These are phyloP conservation scores for Microsporum ferrugineum DNA, from an alignment of 2,329 filamentous ascomycete genomes.

Conservation along the genomic window DNA sequence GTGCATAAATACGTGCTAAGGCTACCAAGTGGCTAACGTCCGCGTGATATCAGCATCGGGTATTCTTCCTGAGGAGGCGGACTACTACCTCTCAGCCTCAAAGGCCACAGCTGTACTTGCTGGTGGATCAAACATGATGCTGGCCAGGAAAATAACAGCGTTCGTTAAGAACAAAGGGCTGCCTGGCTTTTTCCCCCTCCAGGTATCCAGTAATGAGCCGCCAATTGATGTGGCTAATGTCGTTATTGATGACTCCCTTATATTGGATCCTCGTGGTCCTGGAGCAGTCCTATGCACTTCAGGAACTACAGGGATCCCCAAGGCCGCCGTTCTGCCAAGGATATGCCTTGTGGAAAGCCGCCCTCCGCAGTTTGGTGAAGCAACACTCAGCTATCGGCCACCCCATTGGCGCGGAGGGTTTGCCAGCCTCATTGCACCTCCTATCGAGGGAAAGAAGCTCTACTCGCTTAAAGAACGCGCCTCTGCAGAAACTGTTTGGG, in stretches of 20 bases:
- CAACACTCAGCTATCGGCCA: constrained; percentile 2
- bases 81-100: constrained; percentile 35
- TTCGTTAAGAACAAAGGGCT: constrained; percentile 16
- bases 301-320: constrained; percentile 36
- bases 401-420: constrained; percentile 8
- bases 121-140: constrained; percentile 23
- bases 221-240: not conserved
- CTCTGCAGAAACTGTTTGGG: not conserved
- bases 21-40: not conserved
- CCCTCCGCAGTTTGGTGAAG: not conserved
- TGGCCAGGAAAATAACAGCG: constrained; percentile 24
- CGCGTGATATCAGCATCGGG: constrained; percentile 21
- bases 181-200: not conserved
- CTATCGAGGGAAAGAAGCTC: constrained; percentile 5
- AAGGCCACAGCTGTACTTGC: constrained; percentile 29
- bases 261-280: not conserved
- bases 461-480: not conserved
- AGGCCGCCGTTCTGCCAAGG: constrained; percentile 28
- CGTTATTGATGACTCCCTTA: not conserved
- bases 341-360: not conserved
- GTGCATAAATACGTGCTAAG: not conserved
- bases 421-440: not conserved
- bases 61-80: constrained; percentile 33
- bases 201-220: not conserved
- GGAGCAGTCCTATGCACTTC: constrained; percentile 36